These are phyloP conservation scores for Drechmeria coniospora DNA, from an alignment of 2,329 filamentous ascomycete genomes.

Conservation along the genomic window DNA sequence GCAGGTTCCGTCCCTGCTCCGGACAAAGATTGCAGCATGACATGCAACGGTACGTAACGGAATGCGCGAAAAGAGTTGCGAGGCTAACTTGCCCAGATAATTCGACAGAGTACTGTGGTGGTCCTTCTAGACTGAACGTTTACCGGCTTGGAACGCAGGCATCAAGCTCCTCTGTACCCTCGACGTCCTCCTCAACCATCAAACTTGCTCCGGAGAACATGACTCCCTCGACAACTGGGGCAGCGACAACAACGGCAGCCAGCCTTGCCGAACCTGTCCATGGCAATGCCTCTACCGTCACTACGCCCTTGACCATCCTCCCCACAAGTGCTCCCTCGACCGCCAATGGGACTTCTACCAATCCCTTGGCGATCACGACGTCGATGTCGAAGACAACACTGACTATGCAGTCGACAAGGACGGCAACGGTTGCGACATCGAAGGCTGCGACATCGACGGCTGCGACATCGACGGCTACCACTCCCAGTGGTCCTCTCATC, in stretches of 20 bases:
- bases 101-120: constrained; percentile 21
- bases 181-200: constrained; percentile 3
- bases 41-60: constrained; percentile 14
- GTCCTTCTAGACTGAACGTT: constrained; percentile 17
- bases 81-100: constrained; percentile 9
- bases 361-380: background rate
- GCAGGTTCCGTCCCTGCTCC: constrained; percentile 14
- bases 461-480: background rate
- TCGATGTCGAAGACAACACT: background rate
- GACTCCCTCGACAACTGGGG: constrained; percentile 10
- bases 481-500: constrained; percentile 6
- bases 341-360: too few relatives aligned
- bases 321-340: too few relatives aligned
- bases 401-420: constrained; percentile 7
- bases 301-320: too few relatives aligned
- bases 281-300: too few relatives aligned
- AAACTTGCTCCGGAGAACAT: background rate
- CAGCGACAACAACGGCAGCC: too few relatives aligned
- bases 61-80: accelerated
- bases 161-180: constrained; percentile 1
- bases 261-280: too few relatives aligned
- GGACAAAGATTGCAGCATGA: constrained; percentile 17
- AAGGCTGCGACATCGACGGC: constrained; percentile 2
- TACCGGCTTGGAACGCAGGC: constrained; percentile 12
- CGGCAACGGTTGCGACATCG: constrained; percentile 15